These are phyloP conservation scores for Penstemon barbatus DNA, from an alignment of 257 asterid species.

Conservation along the genomic window DNA sequence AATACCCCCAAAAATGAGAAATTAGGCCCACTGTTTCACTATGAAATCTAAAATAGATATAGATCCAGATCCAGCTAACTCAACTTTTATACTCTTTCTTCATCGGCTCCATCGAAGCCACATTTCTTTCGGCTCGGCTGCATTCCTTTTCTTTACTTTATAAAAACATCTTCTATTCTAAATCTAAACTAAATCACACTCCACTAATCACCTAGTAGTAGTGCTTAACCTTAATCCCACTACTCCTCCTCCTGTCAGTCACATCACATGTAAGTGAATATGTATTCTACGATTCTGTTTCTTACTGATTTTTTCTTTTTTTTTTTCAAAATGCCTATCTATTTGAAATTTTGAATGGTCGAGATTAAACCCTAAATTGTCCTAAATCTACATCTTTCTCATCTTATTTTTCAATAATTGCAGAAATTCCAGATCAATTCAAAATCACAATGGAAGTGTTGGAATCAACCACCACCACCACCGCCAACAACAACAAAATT, in stretches of 20 bases:
- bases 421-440: too few species aligned
- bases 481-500: slow-evolving; percentile 38
- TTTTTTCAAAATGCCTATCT: too few species aligned
- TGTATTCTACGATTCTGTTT: too few species aligned
- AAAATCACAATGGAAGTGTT: slow-evolving; percentile 41
- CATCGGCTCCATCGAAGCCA: neutral
- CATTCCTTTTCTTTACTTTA: neutral
- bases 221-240: slow-evolving; percentile 1
- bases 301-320: too few species aligned
- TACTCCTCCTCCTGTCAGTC: neutral
- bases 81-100: neutral
- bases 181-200: neutral
- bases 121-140: neutral
- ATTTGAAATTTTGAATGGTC: too few species aligned
- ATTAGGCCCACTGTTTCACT: neutral
- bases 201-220: neutral
- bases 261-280: neutral
- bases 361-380: too few species aligned
- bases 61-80: neutral
- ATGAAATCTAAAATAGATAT: too few species aligned
- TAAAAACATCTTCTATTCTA: neutral
- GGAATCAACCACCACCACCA: slow-evolving; percentile 35
- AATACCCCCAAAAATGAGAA: too few species aligned
- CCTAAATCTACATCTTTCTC: too few species aligned
- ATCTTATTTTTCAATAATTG: too few species aligned